Evolutionary conservation across 129 eudicot genomes (phyloP), one percentile per base, ranked within the genome.

Genomic region (Centaurea solstitialis): DNA sequence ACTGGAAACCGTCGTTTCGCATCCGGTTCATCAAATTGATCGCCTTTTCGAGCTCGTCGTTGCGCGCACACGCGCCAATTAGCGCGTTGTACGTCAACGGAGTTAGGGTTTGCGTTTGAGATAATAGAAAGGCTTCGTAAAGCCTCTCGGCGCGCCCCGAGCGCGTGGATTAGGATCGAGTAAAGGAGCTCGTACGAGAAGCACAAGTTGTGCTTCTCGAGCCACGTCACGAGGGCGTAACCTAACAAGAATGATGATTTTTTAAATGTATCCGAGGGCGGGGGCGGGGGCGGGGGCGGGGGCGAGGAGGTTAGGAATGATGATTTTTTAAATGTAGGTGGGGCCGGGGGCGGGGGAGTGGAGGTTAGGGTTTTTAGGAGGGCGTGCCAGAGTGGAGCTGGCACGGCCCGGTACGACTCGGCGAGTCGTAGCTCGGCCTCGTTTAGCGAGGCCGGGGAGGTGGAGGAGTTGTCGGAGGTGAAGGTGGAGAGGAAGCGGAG

Each of bases 11-110:
- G 6, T 95, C 97, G 1, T 74, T 68, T 6, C 97, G 80, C 99
- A 95, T 92, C 39, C 75, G 86, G 0, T 78, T 72, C 99, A 95
- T 87, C 86, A 95, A 73, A 81, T 85, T 90, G 11, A 92, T 79
- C n/a, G 99, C 99, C 74, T 94, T 95, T 15, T 92, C 99, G 18
- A 95, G 73, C 35, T 92, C 97, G 8, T 75, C 86, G 45, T 92
- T 92, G 12, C 99, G 84, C 7, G 99, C 99, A 53, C 99, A 92
- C 0, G 99, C 97, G 0, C 97, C 99, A 21, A 95, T 95, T 0
- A 95, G 75, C 0, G 99, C 97, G 41, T 95, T 95, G 38, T 95
- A 95, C 6, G 94, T 95, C 35, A 95, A 78, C 0, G 99, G 99
- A 20, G 97, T 95, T 77, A 94, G 61, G 0, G 89, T 67, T 82